Conservation (phyloP, 768 basidiomycete genomes). For the Mycena vitilis region DNA sequence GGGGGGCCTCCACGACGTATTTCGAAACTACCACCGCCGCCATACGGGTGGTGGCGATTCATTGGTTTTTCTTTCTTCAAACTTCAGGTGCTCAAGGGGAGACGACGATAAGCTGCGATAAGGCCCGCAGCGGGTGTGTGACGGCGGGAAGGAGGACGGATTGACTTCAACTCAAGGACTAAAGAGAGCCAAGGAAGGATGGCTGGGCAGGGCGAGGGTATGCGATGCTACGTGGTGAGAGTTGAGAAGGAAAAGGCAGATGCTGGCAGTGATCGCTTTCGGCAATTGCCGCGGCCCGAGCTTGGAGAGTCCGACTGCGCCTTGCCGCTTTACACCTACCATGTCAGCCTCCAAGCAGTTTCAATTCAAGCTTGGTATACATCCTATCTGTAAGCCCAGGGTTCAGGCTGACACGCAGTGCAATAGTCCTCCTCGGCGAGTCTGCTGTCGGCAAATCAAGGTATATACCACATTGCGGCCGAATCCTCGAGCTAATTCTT, state of each 20-base stretch:
- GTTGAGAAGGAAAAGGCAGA: slow-evolving; percentile 14
- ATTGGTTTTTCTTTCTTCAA: slow-evolving; percentile 52
- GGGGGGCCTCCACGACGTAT: slow-evolving; percentile 75
- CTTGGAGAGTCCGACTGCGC: slow-evolving; percentile 31
- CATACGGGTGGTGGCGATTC: slow-evolving; percentile 94
- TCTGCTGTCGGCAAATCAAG: slow-evolving; percentile 98
- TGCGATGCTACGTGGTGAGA: slow-evolving; percentile 32
- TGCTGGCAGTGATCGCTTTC: slow-evolving; percentile 5
- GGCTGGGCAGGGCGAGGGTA: slow-evolving; percentile 14
- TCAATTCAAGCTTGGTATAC: slow-evolving; percentile 96
- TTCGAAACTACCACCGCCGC: slow-evolving; percentile 65
- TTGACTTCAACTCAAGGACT: slow-evolving; percentile 42
- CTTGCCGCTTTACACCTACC: slow-evolving; percentile 41
- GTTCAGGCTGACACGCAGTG: too few relatives aligned
- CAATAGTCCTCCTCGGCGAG: slow-evolving; percentile 64
- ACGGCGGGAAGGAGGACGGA: slow-evolving; percentile 10
- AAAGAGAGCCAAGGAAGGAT: slow-evolving; percentile 19
- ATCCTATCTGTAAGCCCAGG: too few relatives aligned
- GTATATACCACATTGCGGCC: slow-evolving; percentile 51
- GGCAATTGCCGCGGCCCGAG: slow-evolving; percentile 29
- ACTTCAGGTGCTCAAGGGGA: slow-evolving; percentile 28
- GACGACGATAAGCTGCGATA: slow-evolving; percentile 33
- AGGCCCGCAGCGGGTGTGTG: slow-evolving; percentile 24
- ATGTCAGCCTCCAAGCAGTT: slow-evolving; percentile 87
- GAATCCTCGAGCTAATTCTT: slow-evolving; percentile 40